Evolutionary conservation across 1,139 yeast species (phyloP).

Genomic region (Saccharomyces pastorianus): DNA sequence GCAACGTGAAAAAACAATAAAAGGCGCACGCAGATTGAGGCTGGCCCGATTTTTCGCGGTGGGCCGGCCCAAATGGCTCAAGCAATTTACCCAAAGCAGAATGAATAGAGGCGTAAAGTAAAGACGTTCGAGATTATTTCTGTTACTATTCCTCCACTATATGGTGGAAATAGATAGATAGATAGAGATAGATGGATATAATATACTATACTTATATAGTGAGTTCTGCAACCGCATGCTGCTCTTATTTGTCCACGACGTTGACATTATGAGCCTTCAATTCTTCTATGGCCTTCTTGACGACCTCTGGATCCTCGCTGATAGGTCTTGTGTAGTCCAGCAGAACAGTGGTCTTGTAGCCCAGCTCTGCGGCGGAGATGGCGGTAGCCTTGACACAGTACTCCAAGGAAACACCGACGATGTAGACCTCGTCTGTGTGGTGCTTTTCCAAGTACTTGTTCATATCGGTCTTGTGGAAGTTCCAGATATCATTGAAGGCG

Average conservation of each 20-base stretch:
- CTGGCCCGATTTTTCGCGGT: not conserved
- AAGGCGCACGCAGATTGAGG: not conserved
- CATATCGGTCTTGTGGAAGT: conserved; percentile 60
- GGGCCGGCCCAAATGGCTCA: not conserved
- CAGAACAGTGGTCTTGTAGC: conserved; percentile 57
- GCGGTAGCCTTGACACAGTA: conserved; percentile 77
- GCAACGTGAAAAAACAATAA: not conserved
- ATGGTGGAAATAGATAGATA: not conserved
- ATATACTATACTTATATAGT: not conserved
- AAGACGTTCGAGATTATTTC: not conserved
- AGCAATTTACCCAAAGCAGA: not conserved
- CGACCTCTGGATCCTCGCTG: conserved; percentile 28
- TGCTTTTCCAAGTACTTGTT: conserved; percentile 37
- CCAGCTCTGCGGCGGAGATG: conserved; percentile 51
- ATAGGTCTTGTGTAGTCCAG: conserved; percentile 47
- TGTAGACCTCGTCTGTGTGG: conserved; percentile 51
- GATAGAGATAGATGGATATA: not conserved
- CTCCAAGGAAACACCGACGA: conserved; percentile 82
- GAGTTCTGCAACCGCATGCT: not conserved
- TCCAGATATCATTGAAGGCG: conserved; percentile 81
- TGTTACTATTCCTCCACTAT: not conserved
- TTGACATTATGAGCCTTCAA: conserved; percentile 12
- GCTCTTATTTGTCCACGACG: not conserved
- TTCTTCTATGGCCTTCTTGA: conserved; percentile 14
- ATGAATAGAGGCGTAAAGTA: not conserved